Conservation (phyloP, 169 alveolate genomes). For the Plasmodium reichenowi region DNA sequence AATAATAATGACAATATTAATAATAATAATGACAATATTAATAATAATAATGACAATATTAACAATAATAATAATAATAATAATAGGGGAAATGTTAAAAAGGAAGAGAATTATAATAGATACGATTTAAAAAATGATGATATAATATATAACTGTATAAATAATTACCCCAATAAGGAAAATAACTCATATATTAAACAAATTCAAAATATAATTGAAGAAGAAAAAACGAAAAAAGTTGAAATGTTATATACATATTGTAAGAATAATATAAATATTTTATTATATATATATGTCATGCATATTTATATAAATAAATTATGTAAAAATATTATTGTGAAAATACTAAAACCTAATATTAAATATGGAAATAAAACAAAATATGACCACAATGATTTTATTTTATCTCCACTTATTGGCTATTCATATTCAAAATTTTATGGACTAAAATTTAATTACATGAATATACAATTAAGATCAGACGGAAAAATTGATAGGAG, state of each 20-base stretch:
- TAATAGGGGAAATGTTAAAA: not conserved
- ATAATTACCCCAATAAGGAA: not conserved
- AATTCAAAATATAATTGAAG: constrained; percentile 12
- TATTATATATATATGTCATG: constrained; percentile 50
- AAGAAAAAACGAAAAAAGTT: constrained; percentile 51
- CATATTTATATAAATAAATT: constrained; percentile 46
- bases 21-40: not conserved
- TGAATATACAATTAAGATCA: constrained; percentile 3
- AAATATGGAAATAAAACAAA: constrained; percentile 35
- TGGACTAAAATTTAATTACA: constrained; percentile 29
- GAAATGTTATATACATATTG: constrained; percentile 35
- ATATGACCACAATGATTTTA: constrained; percentile 45
- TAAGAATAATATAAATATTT: constrained; percentile 37
- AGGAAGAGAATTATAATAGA: not conserved
- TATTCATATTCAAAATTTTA: constrained; percentile 46
- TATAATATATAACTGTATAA: not conserved
- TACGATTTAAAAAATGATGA: not conserved
- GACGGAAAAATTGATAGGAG: constrained; percentile 5
- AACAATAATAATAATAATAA: not conserved
- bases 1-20: not conserved
- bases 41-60: not conserved
- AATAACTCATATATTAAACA: constrained; percentile 3
- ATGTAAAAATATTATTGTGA: constrained; percentile 55
- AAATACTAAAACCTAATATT: constrained; percentile 37
- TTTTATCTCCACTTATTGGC: constrained; percentile 54